Base-by-base conservation (phyloP, 768 basidiomycete genomes). In the Boletus vermiculosoides region DNA sequence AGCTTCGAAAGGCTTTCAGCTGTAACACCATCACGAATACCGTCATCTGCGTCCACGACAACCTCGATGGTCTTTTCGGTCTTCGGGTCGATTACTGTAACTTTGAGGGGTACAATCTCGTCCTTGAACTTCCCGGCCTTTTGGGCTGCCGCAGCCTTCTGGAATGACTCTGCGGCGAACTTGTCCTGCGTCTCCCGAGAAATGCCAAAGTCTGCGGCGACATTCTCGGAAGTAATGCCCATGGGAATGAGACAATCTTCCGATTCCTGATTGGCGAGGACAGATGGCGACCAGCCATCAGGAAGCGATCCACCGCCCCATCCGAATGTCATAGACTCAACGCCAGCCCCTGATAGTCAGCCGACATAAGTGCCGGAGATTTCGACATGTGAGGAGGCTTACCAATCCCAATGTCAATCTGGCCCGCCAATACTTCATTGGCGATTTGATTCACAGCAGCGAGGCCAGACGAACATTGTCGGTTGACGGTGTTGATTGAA, bases 141-240 rank as follows among this genome's bases (percentile, higher is more conserved):
- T 68, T 88, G 85, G 2, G 93, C 92, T 11, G 79, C 80, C 15
- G 86, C 84, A 9, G 94, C 94, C 69, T 91, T 91, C 65, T 86
- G 85, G 83, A 92, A 93, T 0, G 92, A 94, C 44, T 77, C 72
- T 15, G 92, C 92, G 7, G 94, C 86, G 65, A 95, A 94, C 54
- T 78, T 81, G 76, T 96, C 94, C 74, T 95, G 92, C n/a, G 71
- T 74, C 47, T 79, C 77, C 52, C 94, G 88, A 30, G 87, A 77
- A 69, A 96, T 83, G 57, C 78, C 76, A 72, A 81, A 95, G 54
- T 92, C 85, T 48, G 78, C 70, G 13, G 94, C 91, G 61, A 94
- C 92, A 70, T 94, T 94, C 77, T 95, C 93, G n/a, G 90, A 92
- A 20, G 94, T 94, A 76, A 94, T 86, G 36, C 94, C 94, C 91